A percentile compares a stretch with the other conserved stretches of the same genome.
phyloP scores from a whole-genome alignment of 768 basidiomycete genomes.

The Lactarius deliciosus region DNA sequence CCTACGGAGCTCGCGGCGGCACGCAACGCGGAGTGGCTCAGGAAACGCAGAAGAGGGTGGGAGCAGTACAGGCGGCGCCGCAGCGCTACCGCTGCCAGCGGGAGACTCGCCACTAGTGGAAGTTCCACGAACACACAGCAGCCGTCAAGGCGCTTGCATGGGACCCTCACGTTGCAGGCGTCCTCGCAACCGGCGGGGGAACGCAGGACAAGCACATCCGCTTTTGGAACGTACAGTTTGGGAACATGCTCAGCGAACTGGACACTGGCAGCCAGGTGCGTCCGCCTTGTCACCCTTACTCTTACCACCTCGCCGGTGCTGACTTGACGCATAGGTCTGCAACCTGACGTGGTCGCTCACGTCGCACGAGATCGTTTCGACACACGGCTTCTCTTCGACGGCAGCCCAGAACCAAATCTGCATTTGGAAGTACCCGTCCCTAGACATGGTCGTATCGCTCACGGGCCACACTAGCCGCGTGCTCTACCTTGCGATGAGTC shows the following conservation, averaged over 20 bases:
- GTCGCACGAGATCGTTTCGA: conserved; percentile 96
- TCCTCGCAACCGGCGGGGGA: conserved; percentile 93
- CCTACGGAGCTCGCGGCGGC: conserved; percentile 61
- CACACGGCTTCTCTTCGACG: conserved; percentile 93
- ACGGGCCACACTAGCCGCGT: conserved; percentile 96
- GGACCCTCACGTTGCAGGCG: conserved; percentile 91
- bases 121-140: conserved; percentile 95
- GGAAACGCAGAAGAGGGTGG: conserved; percentile 36
- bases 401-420: conserved; percentile 96
- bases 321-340: conserved; percentile 63
- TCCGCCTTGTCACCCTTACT: conserved; percentile 1
- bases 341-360: conserved; percentile 96
- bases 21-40: conserved; percentile 28
- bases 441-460: conserved; percentile 92
- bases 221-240: conserved; percentile 93
- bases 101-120: conserved; percentile 78
- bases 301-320: neutral
- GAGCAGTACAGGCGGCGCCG: conserved; percentile 32
- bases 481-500: conserved; percentile 95
- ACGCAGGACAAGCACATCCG: conserved; percentile 99
- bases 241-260: conserved; percentile 78
- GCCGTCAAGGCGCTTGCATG: conserved; percentile 98
- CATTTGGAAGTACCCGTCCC: conserved; percentile 90
- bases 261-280: conserved; percentile 95
- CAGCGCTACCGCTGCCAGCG: conserved; percentile 35